Evolutionary conservation across 2,329 filamentous ascomycete species (phyloP), one percentile per base, ranked within the genome.

Genomic region (Fusarium longipes): DNA sequence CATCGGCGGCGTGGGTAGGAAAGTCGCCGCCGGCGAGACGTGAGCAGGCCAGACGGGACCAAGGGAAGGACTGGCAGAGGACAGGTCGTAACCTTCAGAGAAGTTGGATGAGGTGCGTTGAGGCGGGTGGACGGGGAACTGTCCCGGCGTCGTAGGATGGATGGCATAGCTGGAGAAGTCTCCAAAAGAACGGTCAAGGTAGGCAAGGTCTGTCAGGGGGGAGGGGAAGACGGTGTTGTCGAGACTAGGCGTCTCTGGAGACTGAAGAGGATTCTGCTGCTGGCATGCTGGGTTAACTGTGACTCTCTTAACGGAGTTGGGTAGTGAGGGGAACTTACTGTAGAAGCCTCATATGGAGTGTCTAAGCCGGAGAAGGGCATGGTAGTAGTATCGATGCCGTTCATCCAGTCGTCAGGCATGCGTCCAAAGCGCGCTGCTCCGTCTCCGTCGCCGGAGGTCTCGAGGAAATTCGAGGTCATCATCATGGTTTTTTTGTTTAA

Each of bases 191-290:
- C 55, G 57, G 53, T 73, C 67, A 62, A 71, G 57, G 64, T 70
- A 73, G 51, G 70, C 57, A 52, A 71, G 63, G 59, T 70, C 71
- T 40, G 70, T 58, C 49, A 70, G 43, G 18, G 64, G 61, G 18
- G 71, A 68, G 8, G 71, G 66, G 54, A 73, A 71, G 50, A 70
- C 60, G 18, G 65, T 68, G 53, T 73, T 70, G 49, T 74, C 71
- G 56, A 73, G 65, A 57, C 57, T 59, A 11, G 68, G 57, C 14
- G 66, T 69, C 60, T 70, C 68, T 22, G 71, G 71, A 32, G 71
- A 72, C 42, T 70, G 67, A 40, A 63, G 62, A 48, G 66, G 54
- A 15, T 59, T 62, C 68, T 73, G 54, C 33, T 65, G 33, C n/a
- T 49, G 25, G 17, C 17, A 15, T 27, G 25, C 25, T 29, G 38